Base-by-base conservation (phyloP, 2,329 filamentous ascomycete genomes). In the Neophaeococcomyces aloes region DNA sequence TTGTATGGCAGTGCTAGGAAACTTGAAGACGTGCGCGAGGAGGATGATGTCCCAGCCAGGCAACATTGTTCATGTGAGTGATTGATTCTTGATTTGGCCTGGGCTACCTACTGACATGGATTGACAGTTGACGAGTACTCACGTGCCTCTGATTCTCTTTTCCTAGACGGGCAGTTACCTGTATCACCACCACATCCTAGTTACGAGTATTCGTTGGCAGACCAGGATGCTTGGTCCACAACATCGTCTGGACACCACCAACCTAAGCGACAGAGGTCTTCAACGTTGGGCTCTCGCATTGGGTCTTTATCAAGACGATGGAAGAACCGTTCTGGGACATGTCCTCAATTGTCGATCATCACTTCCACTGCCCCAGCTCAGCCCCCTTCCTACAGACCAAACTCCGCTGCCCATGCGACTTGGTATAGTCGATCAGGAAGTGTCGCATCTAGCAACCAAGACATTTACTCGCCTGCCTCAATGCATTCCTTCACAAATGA, bases 21-120 rank as follows among this genome's bases (percentile, higher is more conserved):
- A 48, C 70, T 95, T 49, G 83, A 86, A 13, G 84, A 91, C 56
- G 83, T 95, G 15, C 76, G 87, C 57, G 88, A 95, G 61, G 87
- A 94, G 57, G 39, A 42, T n/a, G 39, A 79, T 83, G 2, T 65
- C 79, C 32, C 83, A 88, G 60, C 75, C 74, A 42, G 83, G 72
- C 47, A 46, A 62, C 68, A 36, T 59, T 71, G 37, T 61, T 72
- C 21, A 69, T 74, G 47, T 66, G 72, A 33, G 64, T 63, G 39
- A 57, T 55, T 47, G 63, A 79, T 56, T 71, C 79, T 56, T 89
- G 83, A 62, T 74, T 86, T 57, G 86, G 85, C 14, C 18, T 88
- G 78, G 65, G 82, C 78, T 34, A 32, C 45, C 23, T 23, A 45
- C 32, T 45, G 13, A 35, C 35, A 39, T 36, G 25, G n/a, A 11